Evolutionary conservation across 2,329 filamentous ascomycete genomes (phyloP).

Genomic region (Celoporthe dispersa): DNA sequence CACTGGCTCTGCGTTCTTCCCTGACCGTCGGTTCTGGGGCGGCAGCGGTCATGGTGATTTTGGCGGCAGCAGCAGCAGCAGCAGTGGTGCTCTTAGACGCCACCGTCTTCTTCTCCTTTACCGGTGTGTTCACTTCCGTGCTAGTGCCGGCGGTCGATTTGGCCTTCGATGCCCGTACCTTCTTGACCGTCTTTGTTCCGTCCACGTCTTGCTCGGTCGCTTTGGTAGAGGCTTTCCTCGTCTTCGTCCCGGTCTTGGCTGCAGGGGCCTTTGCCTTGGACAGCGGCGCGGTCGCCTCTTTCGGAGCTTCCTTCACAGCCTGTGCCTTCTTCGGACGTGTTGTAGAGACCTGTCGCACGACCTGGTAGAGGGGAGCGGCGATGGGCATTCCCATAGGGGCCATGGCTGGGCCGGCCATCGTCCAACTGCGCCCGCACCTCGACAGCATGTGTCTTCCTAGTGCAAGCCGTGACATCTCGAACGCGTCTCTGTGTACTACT

Average conservation of each 20-base stretch:
- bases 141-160: neutral
- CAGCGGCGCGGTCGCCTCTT: neutral
- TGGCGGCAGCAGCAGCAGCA: neutral
- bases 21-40: constrained; percentile 1
- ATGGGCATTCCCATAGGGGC: neutral
- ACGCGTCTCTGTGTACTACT: neutral
- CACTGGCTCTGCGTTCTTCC: neutral
- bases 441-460: constrained; percentile 19
- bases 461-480: constrained; percentile 21
- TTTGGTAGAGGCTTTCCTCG: constrained; percentile 19
- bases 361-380: constrained; percentile 5
- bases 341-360: constrained; percentile 23
- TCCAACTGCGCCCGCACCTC: constrained; percentile 19
- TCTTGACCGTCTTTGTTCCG: constrained; percentile 2
- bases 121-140: neutral
- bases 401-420: constrained; percentile 8
- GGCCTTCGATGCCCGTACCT: constrained; percentile 2
- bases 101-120: constrained; percentile 4
- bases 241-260: constrained; percentile 8
- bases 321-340: constrained; percentile 25
- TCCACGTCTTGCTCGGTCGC: constrained; percentile 1
- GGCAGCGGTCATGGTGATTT: neutral
- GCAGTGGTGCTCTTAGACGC: neutral
- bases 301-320: constrained; percentile 18
- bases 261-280: constrained; percentile 17